phyloP scores from a whole-genome alignment of 148 eudicot species.

The Selenicereus undatus region DNA sequence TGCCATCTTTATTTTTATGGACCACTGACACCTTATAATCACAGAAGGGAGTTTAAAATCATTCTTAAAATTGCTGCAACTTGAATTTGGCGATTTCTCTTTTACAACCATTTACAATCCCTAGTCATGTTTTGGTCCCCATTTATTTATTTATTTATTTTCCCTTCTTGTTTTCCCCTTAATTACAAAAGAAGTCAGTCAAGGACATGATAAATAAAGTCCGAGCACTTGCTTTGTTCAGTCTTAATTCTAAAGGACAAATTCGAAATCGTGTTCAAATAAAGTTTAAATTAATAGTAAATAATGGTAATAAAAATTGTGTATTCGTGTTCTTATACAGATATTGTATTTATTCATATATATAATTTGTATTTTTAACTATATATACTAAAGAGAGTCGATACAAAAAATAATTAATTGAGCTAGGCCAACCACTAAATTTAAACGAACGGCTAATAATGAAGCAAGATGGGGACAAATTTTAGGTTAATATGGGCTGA shows the following conservation, averaged over 20 bases:
- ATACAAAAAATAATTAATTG: too few relatives aligned
- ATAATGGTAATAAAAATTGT: background rate
- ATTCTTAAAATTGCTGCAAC: slow-evolving; percentile 26
- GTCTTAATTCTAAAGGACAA: background rate
- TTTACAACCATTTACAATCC: background rate
- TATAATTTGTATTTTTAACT: too few relatives aligned
- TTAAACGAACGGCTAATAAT: too few relatives aligned
- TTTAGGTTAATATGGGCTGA: too few relatives aligned
- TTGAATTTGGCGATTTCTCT: slow-evolving; percentile 5
- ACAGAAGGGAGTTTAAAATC: slow-evolving; percentile 11
- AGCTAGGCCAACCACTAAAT: too few relatives aligned
- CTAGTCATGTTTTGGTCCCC: slow-evolving; percentile 17
- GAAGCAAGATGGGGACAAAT: background rate
- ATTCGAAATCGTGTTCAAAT: background rate
- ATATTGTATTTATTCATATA: background rate
- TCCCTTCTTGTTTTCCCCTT: background rate
- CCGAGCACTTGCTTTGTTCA: background rate
- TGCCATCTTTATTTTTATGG: background rate
- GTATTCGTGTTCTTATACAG: too few relatives aligned
- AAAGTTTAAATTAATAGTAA: background rate
- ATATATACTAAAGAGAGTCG: too few relatives aligned
- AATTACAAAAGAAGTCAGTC: background rate
- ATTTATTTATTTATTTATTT: too few relatives aligned
- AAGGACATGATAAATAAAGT: background rate
- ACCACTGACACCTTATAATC: slow-evolving; percentile 11